Evolutionary conservation across 2,329 filamentous ascomycete genomes (phyloP).

Genomic region (Pestalotiopsis sp.): DNA sequence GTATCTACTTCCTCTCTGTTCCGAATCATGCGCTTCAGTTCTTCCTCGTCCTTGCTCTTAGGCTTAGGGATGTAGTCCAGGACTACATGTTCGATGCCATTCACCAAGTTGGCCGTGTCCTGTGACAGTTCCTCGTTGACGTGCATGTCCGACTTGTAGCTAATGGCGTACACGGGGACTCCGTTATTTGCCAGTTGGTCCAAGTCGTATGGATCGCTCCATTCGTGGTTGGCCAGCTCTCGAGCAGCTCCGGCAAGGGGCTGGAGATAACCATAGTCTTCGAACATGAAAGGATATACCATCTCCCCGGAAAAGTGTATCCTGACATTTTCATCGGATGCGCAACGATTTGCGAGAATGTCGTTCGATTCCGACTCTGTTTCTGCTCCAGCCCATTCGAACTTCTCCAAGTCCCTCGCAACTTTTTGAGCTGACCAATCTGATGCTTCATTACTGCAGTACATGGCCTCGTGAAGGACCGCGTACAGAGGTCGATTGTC

Average conservation of each 20-base stretch:
- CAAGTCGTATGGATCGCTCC: not conserved
- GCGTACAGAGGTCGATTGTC: conserved; percentile 23
- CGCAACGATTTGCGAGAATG: too few relatives aligned
- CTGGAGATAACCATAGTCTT: conserved; percentile 16
- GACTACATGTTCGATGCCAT: not conserved
- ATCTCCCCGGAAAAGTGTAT: conserved; percentile 26
- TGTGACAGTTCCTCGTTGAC: not conserved
- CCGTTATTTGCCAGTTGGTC: not conserved
- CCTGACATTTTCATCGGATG: not conserved
- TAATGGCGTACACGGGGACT: not conserved
- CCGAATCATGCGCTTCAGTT: not conserved
- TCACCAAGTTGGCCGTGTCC: not conserved
- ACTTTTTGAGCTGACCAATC: conserved; percentile 12
- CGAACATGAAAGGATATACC: conserved; percentile 23
- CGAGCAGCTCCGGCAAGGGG: not conserved
- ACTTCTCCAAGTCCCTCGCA: not conserved
- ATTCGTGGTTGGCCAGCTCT: not conserved
- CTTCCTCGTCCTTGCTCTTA: not conserved
- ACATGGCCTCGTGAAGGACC: conserved; percentile 23
- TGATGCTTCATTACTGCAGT: conserved; percentile 11
- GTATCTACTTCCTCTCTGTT: not conserved
- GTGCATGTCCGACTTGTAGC: conserved; percentile 1
- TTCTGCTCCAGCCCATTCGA: not conserved
- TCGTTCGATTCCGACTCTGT: not conserved
- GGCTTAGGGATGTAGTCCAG: not conserved